Evolutionary conservation across 129 eudicot species (phyloP).

Genomic region (Artemisia tridentata): DNA sequence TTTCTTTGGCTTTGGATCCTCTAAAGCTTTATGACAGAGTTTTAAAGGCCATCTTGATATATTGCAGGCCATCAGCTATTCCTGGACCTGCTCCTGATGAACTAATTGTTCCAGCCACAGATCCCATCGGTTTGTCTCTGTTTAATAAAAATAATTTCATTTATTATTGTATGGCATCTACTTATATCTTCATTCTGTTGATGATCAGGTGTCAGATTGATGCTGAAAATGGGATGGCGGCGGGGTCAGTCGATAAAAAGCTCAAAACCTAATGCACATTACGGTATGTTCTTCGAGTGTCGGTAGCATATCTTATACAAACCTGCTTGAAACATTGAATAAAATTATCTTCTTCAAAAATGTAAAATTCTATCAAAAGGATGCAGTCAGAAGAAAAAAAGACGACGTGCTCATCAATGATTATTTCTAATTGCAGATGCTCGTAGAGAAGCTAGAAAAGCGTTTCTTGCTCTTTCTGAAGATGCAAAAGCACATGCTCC

Average conservation of each 20-base stretch:
- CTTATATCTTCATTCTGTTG: slow-evolving; percentile 20
- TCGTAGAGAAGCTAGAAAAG: slow-evolving; percentile 88
- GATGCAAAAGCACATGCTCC: slow-evolving; percentile 35
- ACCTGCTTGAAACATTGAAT: slow-evolving; percentile 19
- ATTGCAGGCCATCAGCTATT: slow-evolving; percentile 81
- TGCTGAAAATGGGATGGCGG: slow-evolving; percentile 99
- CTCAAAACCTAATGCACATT: slow-evolving; percentile 42
- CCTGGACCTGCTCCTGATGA: slow-evolving; percentile 99
- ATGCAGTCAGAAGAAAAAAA: slow-evolving; percentile 13
- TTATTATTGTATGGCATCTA: slow-evolving; percentile 6
- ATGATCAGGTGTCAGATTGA: slow-evolving; percentile 68
- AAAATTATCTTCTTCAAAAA: slow-evolving; percentile 9
- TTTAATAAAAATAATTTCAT: slow-evolving; percentile 1
- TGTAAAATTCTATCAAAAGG: slow-evolving; percentile 2
- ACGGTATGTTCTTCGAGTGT: slow-evolving; percentile 50
- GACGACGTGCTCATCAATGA: slow-evolving; percentile 17
- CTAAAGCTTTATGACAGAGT: not conserved
- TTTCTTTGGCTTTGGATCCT: slow-evolving; percentile 6
- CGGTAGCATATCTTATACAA: slow-evolving; percentile 19
- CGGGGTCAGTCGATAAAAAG: slow-evolving; percentile 78
- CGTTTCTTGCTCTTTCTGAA: slow-evolving; percentile 70
- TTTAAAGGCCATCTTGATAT: slow-evolving; percentile 20
- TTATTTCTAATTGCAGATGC: slow-evolving; percentile 48
- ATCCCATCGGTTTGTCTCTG: slow-evolving; percentile 71
- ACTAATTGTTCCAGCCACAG: slow-evolving; percentile 76